Percentiles rank a stretch among this genome's conserved stretches.
These are phyloP conservation scores for Diutina mesorugosa DNA, from an alignment of 1,139 yeast genomes.

Conservation along the genomic window DNA sequence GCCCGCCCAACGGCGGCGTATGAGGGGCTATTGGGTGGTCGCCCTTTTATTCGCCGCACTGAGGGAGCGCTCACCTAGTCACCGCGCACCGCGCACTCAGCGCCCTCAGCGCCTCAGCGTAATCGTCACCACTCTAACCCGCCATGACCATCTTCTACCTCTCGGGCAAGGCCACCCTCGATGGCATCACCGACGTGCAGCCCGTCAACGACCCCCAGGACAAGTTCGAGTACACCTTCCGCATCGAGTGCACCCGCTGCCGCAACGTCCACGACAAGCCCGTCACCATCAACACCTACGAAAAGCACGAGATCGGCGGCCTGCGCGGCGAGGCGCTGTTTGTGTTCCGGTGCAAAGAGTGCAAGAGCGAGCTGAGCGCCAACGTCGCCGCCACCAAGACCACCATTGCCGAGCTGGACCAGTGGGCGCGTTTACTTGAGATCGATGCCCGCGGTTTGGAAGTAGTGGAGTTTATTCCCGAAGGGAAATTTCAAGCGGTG, in stretches of 20 bases:
- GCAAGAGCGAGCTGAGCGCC: conserved; percentile 36
- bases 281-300: conserved; percentile 58
- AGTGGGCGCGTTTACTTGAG: conserved; percentile 37
- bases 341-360: conserved; percentile 61
- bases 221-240: conserved; percentile 68
- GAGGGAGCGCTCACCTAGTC: too few species aligned
- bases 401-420: conserved; percentile 16
- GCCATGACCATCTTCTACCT: background rate
- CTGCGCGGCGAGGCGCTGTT: conserved; percentile 80
- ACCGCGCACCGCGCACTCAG: too few species aligned
- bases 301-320: conserved; percentile 47
- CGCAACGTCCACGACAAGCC: conserved; percentile 66
- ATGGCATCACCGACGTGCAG: conserved; percentile 48
- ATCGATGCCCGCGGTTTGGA: conserved; percentile 85
- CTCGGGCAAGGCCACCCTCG: conserved; percentile 41
- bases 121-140: background rate
- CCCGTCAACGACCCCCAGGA: conserved; percentile 47
- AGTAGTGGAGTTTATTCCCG: conserved; percentile 53
- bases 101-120: background rate
- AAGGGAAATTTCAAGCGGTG: conserved; percentile 51
- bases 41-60: too few species aligned
- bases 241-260: conserved; percentile 67
- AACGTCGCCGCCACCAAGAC: conserved; percentile 22
- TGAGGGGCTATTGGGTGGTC: too few species aligned
- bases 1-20: too few species aligned